phyloP scores from a whole-genome alignment of 1,284 basidiomycete genomes.

The Anthracocystis setariae region DNA sequence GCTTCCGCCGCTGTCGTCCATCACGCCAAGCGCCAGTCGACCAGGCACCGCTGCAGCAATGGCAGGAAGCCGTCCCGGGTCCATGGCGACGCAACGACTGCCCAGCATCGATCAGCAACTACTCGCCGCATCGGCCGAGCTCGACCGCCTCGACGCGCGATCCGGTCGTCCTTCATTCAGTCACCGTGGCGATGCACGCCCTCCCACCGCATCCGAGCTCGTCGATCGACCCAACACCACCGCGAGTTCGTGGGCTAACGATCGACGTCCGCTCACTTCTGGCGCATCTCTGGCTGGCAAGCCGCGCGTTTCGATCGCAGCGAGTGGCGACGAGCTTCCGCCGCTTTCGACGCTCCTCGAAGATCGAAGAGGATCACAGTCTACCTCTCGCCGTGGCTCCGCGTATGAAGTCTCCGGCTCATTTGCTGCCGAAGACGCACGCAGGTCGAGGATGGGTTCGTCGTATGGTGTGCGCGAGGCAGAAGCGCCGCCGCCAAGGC shows the following conservation, averaged over 20 bases:
- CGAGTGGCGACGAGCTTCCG: slow-evolving; percentile 22
- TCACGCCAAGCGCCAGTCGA: slow-evolving; percentile 49
- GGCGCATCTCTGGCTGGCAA: slow-evolving; percentile 24
- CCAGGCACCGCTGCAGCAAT: slow-evolving; percentile 50
- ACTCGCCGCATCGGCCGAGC: slow-evolving; percentile 30
- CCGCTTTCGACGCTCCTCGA: slow-evolving; percentile 30
- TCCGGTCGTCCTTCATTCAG: slow-evolving; percentile 25
- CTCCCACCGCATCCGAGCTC: slow-evolving; percentile 19
- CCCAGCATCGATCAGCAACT: slow-evolving; percentile 54
- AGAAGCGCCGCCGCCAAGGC: slow-evolving; percentile 12
- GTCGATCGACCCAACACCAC: slow-evolving; percentile 11
- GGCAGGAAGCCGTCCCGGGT: slow-evolving; percentile 26
- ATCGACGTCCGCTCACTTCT: slow-evolving; percentile 42
- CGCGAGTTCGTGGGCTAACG: slow-evolving; percentile 14
- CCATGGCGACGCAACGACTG: slow-evolving; percentile 33
- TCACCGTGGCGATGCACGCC: slow-evolving; percentile 23
- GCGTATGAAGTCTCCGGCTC: slow-evolving; percentile 17
- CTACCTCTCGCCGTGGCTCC: slow-evolving; percentile 25
- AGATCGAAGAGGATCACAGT: slow-evolving; percentile 31
- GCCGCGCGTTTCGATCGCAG: slow-evolving; percentile 17
- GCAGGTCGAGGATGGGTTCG: slow-evolving; percentile 23
- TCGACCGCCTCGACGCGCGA: slow-evolving; percentile 35
- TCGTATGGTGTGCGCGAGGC: slow-evolving; percentile 23
- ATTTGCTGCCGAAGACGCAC: slow-evolving; percentile 4
- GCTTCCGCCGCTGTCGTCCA: slow-evolving; percentile 52